Evolutionary conservation across 768 basidiomycete species (phyloP), one percentile per base, ranked within the genome.

Genomic region (Tulasnella calospora): DNA sequence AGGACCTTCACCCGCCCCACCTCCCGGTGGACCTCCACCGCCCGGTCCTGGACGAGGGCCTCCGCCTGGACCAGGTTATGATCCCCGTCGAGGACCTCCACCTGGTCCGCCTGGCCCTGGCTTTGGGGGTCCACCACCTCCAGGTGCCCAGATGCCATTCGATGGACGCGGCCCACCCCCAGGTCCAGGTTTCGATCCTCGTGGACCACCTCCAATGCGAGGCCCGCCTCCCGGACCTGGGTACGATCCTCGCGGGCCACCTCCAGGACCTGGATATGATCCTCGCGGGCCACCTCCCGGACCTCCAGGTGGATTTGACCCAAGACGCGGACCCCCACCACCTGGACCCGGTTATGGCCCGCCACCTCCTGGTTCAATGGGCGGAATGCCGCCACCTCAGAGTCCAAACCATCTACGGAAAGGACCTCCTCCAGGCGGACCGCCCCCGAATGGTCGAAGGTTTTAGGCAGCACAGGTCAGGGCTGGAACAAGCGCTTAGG

Each of bases 1-100:
- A 44, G 82, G 82, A 35, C 81, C 82, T 30, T 82, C 83, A 36
- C 85, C 85, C 15, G 81, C 82, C 38, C 44, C 55, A n/a, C 57
- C 67, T 61, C 35, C 23, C 5, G 84, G 83, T 79, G 84, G 84
- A 0, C 85, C 87, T 30, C 85, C 85, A 10, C 87, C 87, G 80
- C 85, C 85, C 30, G 84, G 84, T 46, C 61, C 61, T 35, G 61
- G 61, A 33, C 61, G 61, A 33, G 61, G 61, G 15, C 61, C 61
- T 3, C 86, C 85, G n/a, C 86, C 86, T 70, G 84, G 84, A 44
- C 81, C 82, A 51, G 71, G 72, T 9, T 74, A 41, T 19, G 44
- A 72, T 72, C 77, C 41, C 21, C 77, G 71, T n/a, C 82, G 82
- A 19, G 79, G 80, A 8, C 80, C 78, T 17, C 83, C 85, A 0